Conservation (phyloP, 1,139 yeast genomes). For the Debaryomyces psychrophilus region DNA sequence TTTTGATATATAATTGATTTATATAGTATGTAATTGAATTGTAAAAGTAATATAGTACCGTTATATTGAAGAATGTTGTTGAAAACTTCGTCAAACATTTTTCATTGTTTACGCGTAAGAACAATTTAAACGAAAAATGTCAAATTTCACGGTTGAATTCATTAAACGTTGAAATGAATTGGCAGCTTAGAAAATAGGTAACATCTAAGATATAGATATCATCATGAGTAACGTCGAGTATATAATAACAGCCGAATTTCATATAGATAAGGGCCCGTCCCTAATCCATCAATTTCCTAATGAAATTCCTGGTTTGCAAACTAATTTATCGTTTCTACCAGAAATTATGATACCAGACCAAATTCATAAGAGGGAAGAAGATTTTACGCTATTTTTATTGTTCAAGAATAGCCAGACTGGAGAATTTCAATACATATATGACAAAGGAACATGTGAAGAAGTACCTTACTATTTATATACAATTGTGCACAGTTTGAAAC, state of each 20-base stretch:
- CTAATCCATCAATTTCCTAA: constrained; percentile 53
- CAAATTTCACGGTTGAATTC: neutral
- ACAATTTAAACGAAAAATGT: neutral
- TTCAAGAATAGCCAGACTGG: constrained; percentile 44
- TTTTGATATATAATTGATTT: constrained; percentile 5
- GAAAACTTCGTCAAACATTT: neutral
- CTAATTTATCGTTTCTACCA: constrained; percentile 45
- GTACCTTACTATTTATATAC: constrained; percentile 58
- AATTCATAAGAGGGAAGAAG: constrained; percentile 61
- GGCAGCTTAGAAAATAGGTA: neutral
- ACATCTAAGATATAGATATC: neutral
- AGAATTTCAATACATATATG: constrained; percentile 44
- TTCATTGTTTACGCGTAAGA: neutral
- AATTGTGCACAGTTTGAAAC: constrained; percentile 55
- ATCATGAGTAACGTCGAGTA: constrained; percentile 41
- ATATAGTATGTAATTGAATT: constrained; percentile 8
- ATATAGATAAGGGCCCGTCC: constrained; percentile 57
- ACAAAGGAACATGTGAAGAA: constrained; percentile 34
- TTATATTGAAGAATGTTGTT: neutral
- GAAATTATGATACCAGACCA: constrained; percentile 69
- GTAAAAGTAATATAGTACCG: constrained; percentile 2
- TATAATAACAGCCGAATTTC: constrained; percentile 59
- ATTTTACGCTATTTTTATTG: constrained; percentile 60
- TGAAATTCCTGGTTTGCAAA: constrained; percentile 44
- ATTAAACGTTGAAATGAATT: neutral